Evolutionary conservation across 192 early-diverging fungal species (phyloP).

Genomic region (Backusella westeae): DNA sequence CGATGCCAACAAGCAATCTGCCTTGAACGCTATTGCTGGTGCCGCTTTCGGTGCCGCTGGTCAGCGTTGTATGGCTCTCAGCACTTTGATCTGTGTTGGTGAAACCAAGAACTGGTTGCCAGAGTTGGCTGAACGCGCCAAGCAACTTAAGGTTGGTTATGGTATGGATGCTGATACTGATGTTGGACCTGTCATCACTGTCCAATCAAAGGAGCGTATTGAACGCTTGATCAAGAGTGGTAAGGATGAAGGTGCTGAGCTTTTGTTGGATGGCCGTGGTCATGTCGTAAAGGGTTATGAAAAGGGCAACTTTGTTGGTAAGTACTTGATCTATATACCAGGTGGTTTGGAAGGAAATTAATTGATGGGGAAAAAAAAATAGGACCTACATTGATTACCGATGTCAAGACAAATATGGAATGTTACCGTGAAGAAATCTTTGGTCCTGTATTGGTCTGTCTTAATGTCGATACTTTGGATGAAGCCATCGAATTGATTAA

Average conservation of each 20-base stretch:
- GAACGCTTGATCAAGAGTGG: constrained; percentile 77
- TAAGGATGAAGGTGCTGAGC: constrained; percentile 80
- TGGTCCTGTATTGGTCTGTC: constrained; percentile 86
- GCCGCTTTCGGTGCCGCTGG: constrained; percentile 98
- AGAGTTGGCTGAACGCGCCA: constrained; percentile 86
- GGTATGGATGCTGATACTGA: constrained; percentile 87
- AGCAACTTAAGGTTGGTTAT: constrained; percentile 74
- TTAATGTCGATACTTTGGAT: constrained; percentile 83
- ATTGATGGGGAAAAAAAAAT: neutral
- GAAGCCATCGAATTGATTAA: constrained; percentile 91
- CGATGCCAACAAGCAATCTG: constrained; percentile 93
- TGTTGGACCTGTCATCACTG: constrained; percentile 88
- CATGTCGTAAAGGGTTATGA: constrained; percentile 70
- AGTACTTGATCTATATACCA: neutral
- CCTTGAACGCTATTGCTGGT: constrained; percentile 88
- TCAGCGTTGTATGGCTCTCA: constrained; percentile 97
- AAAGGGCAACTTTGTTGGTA: constrained; percentile 90
- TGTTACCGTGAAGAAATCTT: constrained; percentile 97
- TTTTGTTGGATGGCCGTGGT: constrained; percentile 89
- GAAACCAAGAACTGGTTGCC: constrained; percentile 80
- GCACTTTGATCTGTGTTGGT: constrained; percentile 89
- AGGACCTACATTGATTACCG: constrained; percentile 84
- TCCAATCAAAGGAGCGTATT: constrained; percentile 72
- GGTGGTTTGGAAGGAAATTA: neutral
- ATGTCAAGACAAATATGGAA: constrained; percentile 75